These are phyloP conservation scores for Apophysomyces ossiformis DNA, from an alignment of 371 early-diverging fungal species.

Conservation along the genomic window DNA sequence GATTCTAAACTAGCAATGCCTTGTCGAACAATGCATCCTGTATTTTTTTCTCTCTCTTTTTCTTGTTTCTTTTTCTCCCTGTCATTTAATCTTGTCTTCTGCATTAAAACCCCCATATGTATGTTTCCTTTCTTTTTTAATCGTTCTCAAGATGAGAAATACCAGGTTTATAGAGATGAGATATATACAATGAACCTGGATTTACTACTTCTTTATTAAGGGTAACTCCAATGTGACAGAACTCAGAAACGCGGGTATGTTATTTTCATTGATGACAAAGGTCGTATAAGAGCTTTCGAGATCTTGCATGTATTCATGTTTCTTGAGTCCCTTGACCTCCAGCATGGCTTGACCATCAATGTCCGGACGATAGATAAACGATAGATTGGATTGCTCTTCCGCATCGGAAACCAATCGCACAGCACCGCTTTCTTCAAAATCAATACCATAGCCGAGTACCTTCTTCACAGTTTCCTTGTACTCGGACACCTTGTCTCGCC, in stretches of 20 bases:
- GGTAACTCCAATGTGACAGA: constrained; percentile 66
- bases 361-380: constrained; percentile 69
- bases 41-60: constrained; percentile 1
- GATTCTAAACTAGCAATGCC: constrained; percentile 62
- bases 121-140: neutral
- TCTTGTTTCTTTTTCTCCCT: neutral
- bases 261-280: constrained; percentile 68
- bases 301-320: constrained; percentile 57
- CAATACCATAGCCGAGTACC: constrained; percentile 78
- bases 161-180: neutral
- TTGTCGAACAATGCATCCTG: neutral
- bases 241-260: constrained; percentile 82
- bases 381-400: constrained; percentile 55
- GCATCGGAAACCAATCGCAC: constrained; percentile 75
- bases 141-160: neutral
- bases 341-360: constrained; percentile 63
- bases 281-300: constrained; percentile 59
- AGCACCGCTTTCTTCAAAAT: constrained; percentile 68
- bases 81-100: constrained; percentile 1
- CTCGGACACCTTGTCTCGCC: constrained; percentile 65
- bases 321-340: constrained; percentile 66
- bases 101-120: constrained; percentile 1
- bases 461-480: constrained; percentile 68
- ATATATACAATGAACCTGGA: no score
- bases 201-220: constrained; percentile 3